Base-by-base conservation (phyloP, 768 basidiomycete species). In the Megacollybia marginata region DNA sequence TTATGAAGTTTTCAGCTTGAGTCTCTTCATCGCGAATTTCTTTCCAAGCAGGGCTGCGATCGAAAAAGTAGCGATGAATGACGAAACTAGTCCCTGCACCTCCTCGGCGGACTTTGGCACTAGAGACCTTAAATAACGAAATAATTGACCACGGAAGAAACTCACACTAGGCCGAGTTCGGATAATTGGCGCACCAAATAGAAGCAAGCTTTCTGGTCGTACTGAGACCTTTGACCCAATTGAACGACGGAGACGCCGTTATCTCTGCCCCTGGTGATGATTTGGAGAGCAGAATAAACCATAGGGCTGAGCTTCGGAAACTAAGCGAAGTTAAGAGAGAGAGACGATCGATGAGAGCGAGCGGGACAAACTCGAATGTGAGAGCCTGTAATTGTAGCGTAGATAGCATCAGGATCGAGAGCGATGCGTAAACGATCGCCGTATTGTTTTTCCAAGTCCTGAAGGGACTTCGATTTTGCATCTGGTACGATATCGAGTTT, bases 161-260 rank as follows among this genome's bases (percentile, higher is more conserved):
- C 83, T 48, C 72, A 88, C 87, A 92, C 78, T 36, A 88, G 70
- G 58, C 78, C 81, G 48, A 94, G 70, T 47, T 84, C 81, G 2
- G 83, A 72, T 15, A 94, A 70, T 55, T 88, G 82, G 55, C 82
- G 79, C 50, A 91, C 79, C 51, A 92, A 78, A 65, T 94, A 93
- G 62, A 89, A 90, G 54, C 89, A 89, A 1, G 88, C 87, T 65
- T 92, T 93, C 61, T 89, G 88, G 60, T 92, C 91, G 58, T 94
- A 92, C 45, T 79, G 80, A 9, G 91, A 84, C 58, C 79, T 73
- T 56, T 80, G 80, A 20, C 88, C 87, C 12, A 95, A 73, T 32
- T 87, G 78, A 11, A 92, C 79, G 43, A 88, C 83, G 7, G 88
- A 85, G 13, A 89, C 76, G 10, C 92, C 92, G 16, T 75, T 68